These are phyloP conservation scores for Candida xiaguanensis DNA, from an alignment of 805 yeast genomes.

Conservation along the genomic window DNA sequence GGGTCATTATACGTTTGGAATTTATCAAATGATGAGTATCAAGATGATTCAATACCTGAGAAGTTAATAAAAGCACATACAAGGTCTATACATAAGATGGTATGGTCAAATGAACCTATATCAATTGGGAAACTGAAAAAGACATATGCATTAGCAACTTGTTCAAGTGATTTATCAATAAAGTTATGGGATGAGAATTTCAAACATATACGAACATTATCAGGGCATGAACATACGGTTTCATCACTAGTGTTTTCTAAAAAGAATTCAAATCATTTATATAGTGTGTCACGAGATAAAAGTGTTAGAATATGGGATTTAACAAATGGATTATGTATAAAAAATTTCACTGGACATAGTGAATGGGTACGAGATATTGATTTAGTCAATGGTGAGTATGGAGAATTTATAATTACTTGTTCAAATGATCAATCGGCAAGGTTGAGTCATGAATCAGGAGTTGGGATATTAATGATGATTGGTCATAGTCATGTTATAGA, in stretches of 20 bases:
- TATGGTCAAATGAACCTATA: conserved; percentile 45
- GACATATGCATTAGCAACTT: conserved; percentile 41
- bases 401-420: conserved; percentile 63
- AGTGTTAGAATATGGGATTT: conserved; percentile 66
- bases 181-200: conserved; percentile 68
- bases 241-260: conserved; percentile 57
- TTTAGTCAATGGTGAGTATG: conserved; percentile 23
- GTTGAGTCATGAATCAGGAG: conserved; percentile 64
- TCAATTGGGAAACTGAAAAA: background rate
- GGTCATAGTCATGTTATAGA: conserved; percentile 89
- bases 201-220: conserved; percentile 55
- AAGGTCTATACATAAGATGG: conserved; percentile 56
- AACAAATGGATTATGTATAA: conserved; percentile 60
- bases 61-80: conserved; percentile 72
- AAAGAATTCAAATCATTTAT: conserved; percentile 43
- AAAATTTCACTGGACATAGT: conserved; percentile 71
- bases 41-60: conserved; percentile 49
- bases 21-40: conserved; percentile 41
- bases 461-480: conserved; percentile 59
- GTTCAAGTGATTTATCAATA: conserved; percentile 52
- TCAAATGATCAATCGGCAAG: conserved; percentile 77
- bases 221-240: conserved; percentile 87
- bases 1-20: conserved; percentile 78
- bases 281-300: conserved; percentile 63
- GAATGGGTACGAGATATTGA: conserved; percentile 84